A percentile compares a stretch with the other conserved stretches of the same genome.
These are phyloP conservation scores for Naganishia sp. DNA, from an alignment of 1,284 basidiomycete species.

Conservation along the genomic window DNA sequence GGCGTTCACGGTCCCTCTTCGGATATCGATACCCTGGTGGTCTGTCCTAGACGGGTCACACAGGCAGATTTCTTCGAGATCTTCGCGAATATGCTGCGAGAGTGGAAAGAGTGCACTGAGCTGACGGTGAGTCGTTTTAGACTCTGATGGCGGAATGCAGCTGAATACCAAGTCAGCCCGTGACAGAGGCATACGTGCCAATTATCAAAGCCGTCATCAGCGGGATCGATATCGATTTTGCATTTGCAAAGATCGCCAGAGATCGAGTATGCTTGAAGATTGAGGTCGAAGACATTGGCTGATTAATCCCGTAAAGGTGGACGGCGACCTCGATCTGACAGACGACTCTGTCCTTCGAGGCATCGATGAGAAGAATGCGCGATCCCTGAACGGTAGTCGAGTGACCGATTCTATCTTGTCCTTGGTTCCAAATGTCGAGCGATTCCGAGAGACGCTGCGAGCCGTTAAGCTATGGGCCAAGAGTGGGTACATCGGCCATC, in stretches of 20 bases:
- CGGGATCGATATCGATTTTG: conserved; percentile 90
- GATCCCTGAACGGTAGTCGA: conserved; percentile 90
- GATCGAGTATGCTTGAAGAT: conserved; percentile 40
- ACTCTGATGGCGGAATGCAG: background rate
- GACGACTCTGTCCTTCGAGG: conserved; percentile 91
- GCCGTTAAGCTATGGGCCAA: conserved; percentile 99
- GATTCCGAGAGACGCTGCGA: conserved; percentile 90
- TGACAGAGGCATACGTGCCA: conserved; percentile 94
- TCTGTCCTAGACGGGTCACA: conserved; percentile 93
- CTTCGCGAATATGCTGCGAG: conserved; percentile 86
- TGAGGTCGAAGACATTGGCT: background rate
- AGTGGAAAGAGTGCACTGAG: conserved; percentile 81
- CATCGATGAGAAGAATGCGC: conserved; percentile 89
- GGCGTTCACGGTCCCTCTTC: conserved; percentile 95
- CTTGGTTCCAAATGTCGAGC: conserved; percentile 89
- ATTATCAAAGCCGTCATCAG: conserved; percentile 89
- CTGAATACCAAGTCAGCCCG: conserved; percentile 63
- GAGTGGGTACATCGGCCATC: conserved; percentile 60
- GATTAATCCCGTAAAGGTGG: conserved; percentile 71
- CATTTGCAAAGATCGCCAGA: conserved; percentile 68
- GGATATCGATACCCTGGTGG: conserved; percentile 98
- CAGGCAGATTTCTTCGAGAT: conserved; percentile 93
- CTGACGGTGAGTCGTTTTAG: conserved; percentile 69
- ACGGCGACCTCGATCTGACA: conserved; percentile 83
- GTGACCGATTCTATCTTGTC: conserved; percentile 96